Percentiles rank a stretch among this genome's conserved stretches.
phyloP scores from a whole-genome alignment of 2,329 filamentous ascomycete species.

The Colletotrichum sp. region DNA sequence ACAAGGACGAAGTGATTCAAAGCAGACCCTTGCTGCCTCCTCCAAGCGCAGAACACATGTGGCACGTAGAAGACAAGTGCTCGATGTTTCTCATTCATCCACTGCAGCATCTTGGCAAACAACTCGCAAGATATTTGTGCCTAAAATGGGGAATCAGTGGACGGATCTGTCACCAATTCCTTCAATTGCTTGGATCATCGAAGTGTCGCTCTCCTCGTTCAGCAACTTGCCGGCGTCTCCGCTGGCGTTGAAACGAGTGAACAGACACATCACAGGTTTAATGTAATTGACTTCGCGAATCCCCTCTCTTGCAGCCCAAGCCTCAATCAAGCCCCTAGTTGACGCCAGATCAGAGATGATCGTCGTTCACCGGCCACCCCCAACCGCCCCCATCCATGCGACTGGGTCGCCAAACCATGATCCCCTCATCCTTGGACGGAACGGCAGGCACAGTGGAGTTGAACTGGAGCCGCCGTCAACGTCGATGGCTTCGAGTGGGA shows the following conservation, averaged over 20 bases:
- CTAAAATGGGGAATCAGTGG: not conserved
- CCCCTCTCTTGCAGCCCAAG: not conserved
- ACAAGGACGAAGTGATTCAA: not conserved
- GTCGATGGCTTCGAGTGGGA: constrained; percentile 1
- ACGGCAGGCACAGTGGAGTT: not conserved
- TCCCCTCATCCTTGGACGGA: constrained; percentile 2
- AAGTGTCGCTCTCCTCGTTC: not conserved
- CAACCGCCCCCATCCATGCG: not conserved
- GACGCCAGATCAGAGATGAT: constrained; percentile 7
- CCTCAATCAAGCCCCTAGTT: not conserved
- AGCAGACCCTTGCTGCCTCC: not conserved
- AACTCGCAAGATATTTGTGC: not conserved
- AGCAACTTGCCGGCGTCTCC: not conserved
- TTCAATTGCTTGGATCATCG: not conserved
- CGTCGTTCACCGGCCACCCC: not conserved
- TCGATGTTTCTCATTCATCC: not conserved
- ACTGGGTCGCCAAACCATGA: not conserved
- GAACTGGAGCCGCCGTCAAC: constrained; percentile 6
- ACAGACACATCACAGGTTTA: not conserved
- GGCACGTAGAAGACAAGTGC: not conserved
- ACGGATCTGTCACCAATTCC: not conserved
- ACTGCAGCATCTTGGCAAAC: not conserved
- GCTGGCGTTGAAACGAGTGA: not conserved
- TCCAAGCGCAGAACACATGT: not conserved
- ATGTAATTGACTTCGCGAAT: not conserved